Evolutionary conservation across 768 basidiomycete species (phyloP).

Genomic region (Mycena sanguinolenta): DNA sequence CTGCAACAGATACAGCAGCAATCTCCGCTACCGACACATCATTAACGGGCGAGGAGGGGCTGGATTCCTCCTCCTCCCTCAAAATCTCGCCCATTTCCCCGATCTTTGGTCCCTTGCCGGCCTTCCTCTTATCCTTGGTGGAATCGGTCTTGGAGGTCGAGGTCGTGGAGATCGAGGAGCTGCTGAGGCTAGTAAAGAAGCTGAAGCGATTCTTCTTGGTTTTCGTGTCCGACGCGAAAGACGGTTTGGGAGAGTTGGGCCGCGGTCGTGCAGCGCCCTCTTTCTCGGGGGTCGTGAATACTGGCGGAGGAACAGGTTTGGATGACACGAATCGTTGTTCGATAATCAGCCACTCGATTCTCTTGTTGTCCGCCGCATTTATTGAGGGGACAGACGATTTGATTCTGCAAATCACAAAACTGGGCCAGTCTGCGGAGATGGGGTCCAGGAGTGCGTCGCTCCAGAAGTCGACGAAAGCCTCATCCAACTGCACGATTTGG

Average conservation of each 20-base stretch:
- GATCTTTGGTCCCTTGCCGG: constrained; percentile 52
- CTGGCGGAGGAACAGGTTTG: constrained; percentile 46
- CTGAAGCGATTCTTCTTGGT: constrained; percentile 74
- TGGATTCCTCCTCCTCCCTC: constrained; percentile 59
- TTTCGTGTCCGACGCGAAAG: constrained; percentile 62
- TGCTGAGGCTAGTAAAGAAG: constrained; percentile 63
- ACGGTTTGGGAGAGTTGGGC: constrained; percentile 58
- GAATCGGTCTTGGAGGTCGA: constrained; percentile 47
- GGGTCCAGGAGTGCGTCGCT: constrained; percentile 80
- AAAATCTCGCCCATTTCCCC: constrained; percentile 83
- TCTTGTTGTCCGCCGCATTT: constrained; percentile 50
- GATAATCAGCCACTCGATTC: constrained; percentile 74
- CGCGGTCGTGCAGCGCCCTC: constrained; percentile 42
- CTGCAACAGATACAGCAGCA: constrained; percentile 33
- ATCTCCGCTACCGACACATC: constrained; percentile 27
- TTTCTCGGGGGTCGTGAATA: constrained; percentile 30
- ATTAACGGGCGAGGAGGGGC: constrained; percentile 9
- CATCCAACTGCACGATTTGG: constrained; percentile 73
- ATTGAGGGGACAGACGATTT: constrained; percentile 53
- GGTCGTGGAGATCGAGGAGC: constrained; percentile 46
- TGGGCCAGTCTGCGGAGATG: constrained; percentile 73
- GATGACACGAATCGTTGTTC: constrained; percentile 69
- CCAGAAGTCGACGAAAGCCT: constrained; percentile 90
- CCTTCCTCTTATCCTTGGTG: constrained; percentile 52
- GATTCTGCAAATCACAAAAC: constrained; percentile 79